Base-by-base conservation (phyloP, 1,139 yeast species). In the Taphrina populina region DNA sequence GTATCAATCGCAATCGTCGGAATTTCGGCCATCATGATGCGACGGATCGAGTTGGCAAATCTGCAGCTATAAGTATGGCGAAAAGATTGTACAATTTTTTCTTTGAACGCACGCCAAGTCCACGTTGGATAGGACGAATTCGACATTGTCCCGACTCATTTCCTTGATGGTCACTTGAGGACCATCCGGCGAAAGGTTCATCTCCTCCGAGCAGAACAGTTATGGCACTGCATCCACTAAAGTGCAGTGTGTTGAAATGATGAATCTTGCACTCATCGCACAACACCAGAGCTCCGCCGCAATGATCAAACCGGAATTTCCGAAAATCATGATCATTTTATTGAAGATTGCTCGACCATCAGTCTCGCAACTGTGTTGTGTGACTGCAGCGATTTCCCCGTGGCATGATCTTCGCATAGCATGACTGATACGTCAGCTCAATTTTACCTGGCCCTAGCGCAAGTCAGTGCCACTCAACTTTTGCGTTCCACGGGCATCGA, bases 91-190 rank as follows among this genome's bases (percentile, higher is more conserved):
- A n/a, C n/a, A n/a, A n/a, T n/a, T n/a, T 19, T 6, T 29, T 17
- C 46, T 21, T n/a, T 33, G 6, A 15, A n/a, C 32, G 51, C 29
- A 76, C 60, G 96, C 80, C 61, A 94, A 71, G 67, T 92, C 97
- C 46, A 88, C 94, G 66, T 88, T 88, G 57, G 87, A 80, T 60
- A 94, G 73, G 54, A 90, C 88, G 67, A 94, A 85, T 70, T 92
- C 95, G 57, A 92, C 96, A 65, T 82, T 86, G 66, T 90, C 96
- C 61, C 77, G 76, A 45, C 85, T 90, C 26, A 92, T 81, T 64
- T 83, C 84, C 70, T 96, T 81, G 67, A 92, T 92, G 52, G 94
- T 88, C 61, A 92, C 86, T 63, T 86, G 83, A 21, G 96, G 95
- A 47, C 81, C 85, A 55, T 72, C 75, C 11, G 58, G 54, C 10